Evolutionary conservation across 1,284 basidiomycete species (phyloP).

Genomic region (Ganoderma resinaceum): DNA sequence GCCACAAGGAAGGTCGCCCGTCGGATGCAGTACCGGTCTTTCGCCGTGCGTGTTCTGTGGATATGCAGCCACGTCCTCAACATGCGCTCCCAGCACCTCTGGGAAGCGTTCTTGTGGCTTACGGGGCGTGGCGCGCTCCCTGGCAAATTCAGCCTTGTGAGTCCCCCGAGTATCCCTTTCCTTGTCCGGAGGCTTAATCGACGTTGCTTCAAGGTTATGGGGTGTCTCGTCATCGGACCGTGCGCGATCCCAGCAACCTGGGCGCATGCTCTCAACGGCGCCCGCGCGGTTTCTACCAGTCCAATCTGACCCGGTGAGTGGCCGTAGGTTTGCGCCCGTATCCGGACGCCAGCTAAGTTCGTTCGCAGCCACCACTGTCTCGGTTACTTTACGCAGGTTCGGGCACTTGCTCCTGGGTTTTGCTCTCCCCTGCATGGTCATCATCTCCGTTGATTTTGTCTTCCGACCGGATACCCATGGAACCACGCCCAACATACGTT

Average conservation of each 20-base stretch:
- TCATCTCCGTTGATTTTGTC: background rate
- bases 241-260: conserved; percentile 17
- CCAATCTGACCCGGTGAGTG: conserved; percentile 1
- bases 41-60: conserved; percentile 16
- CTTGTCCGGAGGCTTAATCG: conserved; percentile 11
- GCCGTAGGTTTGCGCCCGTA: conserved; percentile 9
- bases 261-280: conserved; percentile 10
- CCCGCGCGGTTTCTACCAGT: conserved; percentile 12
- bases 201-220: conserved; percentile 28
- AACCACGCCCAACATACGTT: background rate
- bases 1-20: conserved; percentile 13
- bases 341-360: background rate
- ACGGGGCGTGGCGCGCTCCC: conserved; percentile 10
- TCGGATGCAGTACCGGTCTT: conserved; percentile 18
- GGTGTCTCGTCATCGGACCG: conserved; percentile 23
- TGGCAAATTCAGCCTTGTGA: conserved; percentile 17
- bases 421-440: background rate
- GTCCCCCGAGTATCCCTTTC: conserved; percentile 17
- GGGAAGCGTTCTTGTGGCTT: conserved; percentile 15
- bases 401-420: too few species aligned
- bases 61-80: conserved; percentile 12
- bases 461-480: background rate
- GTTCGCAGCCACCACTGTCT: background rate
- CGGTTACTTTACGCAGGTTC: background rate
- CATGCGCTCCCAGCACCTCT: conserved; percentile 12